Evolutionary conservation across 2,329 filamentous ascomycete species (phyloP).

Genomic region (Penicillium polonicum): DNA sequence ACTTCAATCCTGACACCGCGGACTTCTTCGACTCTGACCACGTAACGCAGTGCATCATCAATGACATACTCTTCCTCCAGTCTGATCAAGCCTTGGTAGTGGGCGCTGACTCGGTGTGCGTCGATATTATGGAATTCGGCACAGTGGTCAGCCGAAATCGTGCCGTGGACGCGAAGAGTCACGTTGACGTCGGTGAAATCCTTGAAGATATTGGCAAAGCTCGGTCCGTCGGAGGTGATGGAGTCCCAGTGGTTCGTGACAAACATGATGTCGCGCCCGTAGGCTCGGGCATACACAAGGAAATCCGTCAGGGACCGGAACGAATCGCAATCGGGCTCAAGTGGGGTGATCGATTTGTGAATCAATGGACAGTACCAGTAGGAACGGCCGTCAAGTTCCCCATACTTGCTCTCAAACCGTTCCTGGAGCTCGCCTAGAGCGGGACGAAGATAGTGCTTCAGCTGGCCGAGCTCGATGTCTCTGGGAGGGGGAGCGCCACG

Average conservation of each 20-base stretch:
- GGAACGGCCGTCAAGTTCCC: not conserved
- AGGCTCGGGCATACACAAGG: not conserved
- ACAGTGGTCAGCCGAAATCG: not conserved
- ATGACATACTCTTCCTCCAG: not conserved
- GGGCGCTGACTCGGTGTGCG: not conserved
- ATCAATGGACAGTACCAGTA: constrained; percentile 2
- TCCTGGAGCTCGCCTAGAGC: not conserved
- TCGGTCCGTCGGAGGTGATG: not conserved
- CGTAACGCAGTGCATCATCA: not conserved
- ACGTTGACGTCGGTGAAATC: not conserved
- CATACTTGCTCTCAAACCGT: not conserved
- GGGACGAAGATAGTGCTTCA: not conserved
- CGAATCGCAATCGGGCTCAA: not conserved
- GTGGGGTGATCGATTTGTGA: not conserved
- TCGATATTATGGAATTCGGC: not conserved
- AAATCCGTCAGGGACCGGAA: not conserved
- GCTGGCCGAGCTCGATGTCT: not conserved
- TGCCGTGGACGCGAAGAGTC: not conserved
- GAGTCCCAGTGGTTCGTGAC: not conserved
- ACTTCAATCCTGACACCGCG: not conserved
- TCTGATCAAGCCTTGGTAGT: not conserved
- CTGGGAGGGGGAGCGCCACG: not conserved
- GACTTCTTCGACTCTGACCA: not conserved
- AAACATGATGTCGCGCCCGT: not conserved
- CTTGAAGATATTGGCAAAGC: not conserved